These are phyloP conservation scores for Metarhizium brunneum DNA, from an alignment of 2,329 filamentous ascomycete genomes.

Conservation along the genomic window DNA sequence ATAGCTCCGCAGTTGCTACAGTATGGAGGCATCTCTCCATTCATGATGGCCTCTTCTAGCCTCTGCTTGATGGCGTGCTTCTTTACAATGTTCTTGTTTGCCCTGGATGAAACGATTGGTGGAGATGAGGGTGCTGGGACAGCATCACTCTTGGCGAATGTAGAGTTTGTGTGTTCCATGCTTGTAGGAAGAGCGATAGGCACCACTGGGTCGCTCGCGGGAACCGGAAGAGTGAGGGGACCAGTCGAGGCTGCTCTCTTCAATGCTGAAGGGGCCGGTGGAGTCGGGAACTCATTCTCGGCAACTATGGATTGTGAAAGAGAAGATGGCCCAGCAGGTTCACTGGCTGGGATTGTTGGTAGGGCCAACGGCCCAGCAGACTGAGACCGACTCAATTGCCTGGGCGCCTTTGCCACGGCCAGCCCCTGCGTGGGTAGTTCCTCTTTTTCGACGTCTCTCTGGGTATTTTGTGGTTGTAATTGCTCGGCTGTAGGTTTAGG, in stretches of 20 bases:
- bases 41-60: constrained; percentile 55
- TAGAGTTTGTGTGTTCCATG: constrained; percentile 23
- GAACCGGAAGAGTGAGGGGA: constrained; percentile 24
- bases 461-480: neutral
- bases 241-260: constrained; percentile 28
- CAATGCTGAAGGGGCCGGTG: constrained; percentile 26
- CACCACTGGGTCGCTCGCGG: constrained; percentile 38
- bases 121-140: constrained; percentile 27
- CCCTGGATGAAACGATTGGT: constrained; percentile 29
- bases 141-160: constrained; percentile 35
- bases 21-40: constrained; percentile 77
- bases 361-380: constrained; percentile 27
- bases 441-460: neutral
- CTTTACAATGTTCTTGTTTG: constrained; percentile 56
- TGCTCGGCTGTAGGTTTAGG: constrained; percentile 1
- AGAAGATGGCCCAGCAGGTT: constrained; percentile 35
- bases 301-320: constrained; percentile 22
- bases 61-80: constrained; percentile 53
- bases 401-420: constrained; percentile 7
- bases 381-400: constrained; percentile 25
- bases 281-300: constrained; percentile 11
- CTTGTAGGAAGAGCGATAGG: constrained; percentile 15
- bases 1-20: constrained; percentile 93
- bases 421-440: neutral
- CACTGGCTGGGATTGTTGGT: constrained; percentile 35